Evolutionary conservation across 352 stramenopile species (phyloP).

Genomic region (Stephanocyclus meneghinianus): DNA sequence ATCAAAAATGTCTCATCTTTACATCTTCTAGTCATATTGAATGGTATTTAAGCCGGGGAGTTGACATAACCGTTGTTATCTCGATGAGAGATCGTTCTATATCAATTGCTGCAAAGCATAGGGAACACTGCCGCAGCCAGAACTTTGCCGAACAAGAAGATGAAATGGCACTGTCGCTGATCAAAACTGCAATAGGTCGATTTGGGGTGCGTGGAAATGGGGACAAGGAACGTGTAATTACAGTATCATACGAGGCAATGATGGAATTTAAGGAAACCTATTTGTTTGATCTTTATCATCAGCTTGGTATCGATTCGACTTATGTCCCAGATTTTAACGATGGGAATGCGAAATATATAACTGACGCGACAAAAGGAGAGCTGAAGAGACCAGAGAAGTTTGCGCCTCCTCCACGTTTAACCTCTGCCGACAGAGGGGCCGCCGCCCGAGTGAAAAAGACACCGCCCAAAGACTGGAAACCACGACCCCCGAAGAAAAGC

Average conservation of each 20-base stretch:
- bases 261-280: conserved; percentile 31
- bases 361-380: conserved; percentile 9
- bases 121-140: conserved; percentile 14
- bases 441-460: not conserved
- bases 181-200: conserved; percentile 23
- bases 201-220: conserved; percentile 24
- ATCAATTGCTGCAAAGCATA: conserved; percentile 20
- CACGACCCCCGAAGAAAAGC: not conserved
- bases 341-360: conserved; percentile 32
- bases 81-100: conserved; percentile 48
- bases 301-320: conserved; percentile 22
- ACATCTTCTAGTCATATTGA: conserved; percentile 34
- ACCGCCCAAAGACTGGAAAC: conserved; percentile 12
- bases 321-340: conserved; percentile 32
- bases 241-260: conserved; percentile 34
- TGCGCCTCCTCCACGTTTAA: not conserved
- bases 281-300: conserved; percentile 33
- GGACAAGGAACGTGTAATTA: conserved; percentile 15
- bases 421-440: not conserved
- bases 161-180: conserved; percentile 22
- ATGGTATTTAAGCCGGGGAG: conserved; percentile 49
- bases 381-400: not conserved
- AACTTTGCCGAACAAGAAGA: conserved; percentile 15
- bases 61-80: conserved; percentile 51
- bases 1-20: too few species aligned